Conservation (phyloP, 148 eudicot species). For the Rhododendron ferrugineum region DNA sequence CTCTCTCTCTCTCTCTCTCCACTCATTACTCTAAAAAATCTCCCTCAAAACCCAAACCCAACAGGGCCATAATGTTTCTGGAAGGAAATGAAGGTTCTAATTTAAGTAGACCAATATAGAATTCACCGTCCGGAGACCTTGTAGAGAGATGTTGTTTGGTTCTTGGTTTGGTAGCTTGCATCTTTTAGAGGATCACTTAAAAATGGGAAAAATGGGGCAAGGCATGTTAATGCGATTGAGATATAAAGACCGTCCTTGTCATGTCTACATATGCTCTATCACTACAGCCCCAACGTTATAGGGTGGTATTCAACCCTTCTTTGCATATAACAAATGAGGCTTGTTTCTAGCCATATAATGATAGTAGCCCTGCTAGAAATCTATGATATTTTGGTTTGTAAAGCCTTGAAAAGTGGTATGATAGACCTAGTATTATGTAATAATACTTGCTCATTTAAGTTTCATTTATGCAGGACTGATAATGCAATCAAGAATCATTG, state of each 20-base stretch:
- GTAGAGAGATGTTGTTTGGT: background rate
- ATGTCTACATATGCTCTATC: background rate
- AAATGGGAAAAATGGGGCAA: background rate
- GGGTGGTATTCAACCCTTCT: background rate
- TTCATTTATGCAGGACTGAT: conserved; percentile 62
- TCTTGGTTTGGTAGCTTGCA: background rate
- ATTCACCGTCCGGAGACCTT: background rate
- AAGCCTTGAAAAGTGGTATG: background rate
- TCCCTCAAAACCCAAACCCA: too few species aligned
- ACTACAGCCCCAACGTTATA: background rate
- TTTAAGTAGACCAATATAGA: background rate
- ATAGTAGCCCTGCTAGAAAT: background rate
- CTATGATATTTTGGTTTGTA: background rate
- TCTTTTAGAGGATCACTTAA: background rate
- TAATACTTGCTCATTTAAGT: conserved; percentile 4
- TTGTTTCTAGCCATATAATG: background rate
- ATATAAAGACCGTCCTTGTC: background rate
- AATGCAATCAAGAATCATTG: conserved; percentile 98
- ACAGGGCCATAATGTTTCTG: background rate
- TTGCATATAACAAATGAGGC: background rate
- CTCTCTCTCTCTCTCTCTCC: too few species aligned
- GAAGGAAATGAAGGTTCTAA: background rate
- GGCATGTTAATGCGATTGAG: background rate
- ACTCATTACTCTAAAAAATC: too few species aligned
- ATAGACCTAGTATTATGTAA: background rate